Conservation (phyloP, 345 rosid species). For the Litchi chinensis region DNA sequence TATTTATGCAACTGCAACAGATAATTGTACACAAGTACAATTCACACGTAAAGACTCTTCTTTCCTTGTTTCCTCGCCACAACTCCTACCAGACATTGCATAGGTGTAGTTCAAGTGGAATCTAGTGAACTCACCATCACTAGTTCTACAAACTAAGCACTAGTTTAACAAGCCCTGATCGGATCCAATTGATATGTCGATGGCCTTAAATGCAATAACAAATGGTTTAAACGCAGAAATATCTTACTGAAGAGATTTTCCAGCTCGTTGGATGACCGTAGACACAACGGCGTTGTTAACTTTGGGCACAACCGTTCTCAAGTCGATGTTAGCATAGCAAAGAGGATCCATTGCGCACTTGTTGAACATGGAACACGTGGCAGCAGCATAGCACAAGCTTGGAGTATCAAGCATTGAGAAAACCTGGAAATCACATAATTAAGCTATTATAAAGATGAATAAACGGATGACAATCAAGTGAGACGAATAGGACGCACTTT, state of each 20-base stretch:
- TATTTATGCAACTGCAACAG: background rate
- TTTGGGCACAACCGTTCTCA: constrained; percentile 66
- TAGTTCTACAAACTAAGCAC: background rate
- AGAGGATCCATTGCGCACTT: constrained; percentile 85
- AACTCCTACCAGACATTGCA: background rate
- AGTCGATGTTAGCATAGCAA: constrained; percentile 72
- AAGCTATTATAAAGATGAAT: too few relatives aligned
- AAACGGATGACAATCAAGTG: background rate
- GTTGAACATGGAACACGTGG: constrained; percentile 75
- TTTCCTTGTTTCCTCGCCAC: background rate
- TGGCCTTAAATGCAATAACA: background rate
- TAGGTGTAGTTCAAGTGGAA: background rate
- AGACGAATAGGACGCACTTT: constrained; percentile 41
- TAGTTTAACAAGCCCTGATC: background rate
- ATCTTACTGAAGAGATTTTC: constrained; percentile 70
- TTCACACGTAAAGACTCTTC: background rate
- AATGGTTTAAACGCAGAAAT: background rate
- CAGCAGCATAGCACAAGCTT: constrained; percentile 77
- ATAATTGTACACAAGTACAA: background rate
- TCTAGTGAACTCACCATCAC: background rate
- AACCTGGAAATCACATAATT: constrained; percentile 39
- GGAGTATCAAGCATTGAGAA: constrained; percentile 87
- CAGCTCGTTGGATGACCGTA: constrained; percentile 85
- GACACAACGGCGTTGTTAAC: constrained; percentile 74
- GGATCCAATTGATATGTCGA: background rate